Percentiles rank a stretch among this genome's conserved stretches.
phyloP scores from a whole-genome alignment of 2,329 filamentous ascomycete genomes.

The Trichophyton benhamiae region DNA sequence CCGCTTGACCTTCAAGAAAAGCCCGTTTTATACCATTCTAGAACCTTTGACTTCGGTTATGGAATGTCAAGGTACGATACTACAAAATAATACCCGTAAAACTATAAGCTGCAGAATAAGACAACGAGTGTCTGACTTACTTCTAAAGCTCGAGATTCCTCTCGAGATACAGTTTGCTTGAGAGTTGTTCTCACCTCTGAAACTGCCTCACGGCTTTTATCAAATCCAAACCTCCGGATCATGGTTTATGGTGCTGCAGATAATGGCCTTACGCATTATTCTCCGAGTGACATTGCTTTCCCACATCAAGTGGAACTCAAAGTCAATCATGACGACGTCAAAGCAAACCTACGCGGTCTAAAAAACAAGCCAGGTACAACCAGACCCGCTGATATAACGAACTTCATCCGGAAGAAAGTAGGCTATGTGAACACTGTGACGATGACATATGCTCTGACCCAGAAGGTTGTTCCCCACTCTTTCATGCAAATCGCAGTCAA shows the following conservation, averaged over 20 bases:
- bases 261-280: conserved; percentile 44
- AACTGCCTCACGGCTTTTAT: conserved; percentile 43
- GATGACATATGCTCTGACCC: conserved; percentile 84
- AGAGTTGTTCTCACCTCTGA: conserved; percentile 46
- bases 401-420: conserved; percentile 53
- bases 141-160: conserved; percentile 44
- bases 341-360: conserved; percentile 82
- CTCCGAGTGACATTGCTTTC: conserved; percentile 62
- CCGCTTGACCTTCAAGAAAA: conserved; percentile 53
- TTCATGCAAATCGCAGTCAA: background rate
- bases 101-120: background rate
- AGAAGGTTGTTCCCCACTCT: conserved; percentile 45
- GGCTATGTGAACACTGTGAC: conserved; percentile 65
- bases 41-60: conserved; percentile 52
- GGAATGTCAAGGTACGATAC: conserved; percentile 57
- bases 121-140: conserved; percentile 14
- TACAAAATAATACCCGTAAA: background rate
- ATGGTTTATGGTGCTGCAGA: conserved; percentile 75
- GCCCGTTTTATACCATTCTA: conserved; percentile 70
- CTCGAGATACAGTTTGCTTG: conserved; percentile 47
- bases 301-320: conserved; percentile 87
- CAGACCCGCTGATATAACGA: conserved; percentile 81
- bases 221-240: conserved; percentile 53
- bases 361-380: conserved; percentile 97
- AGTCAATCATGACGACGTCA: conserved; percentile 76